Evolutionary conservation across 345 rosid genomes (phyloP), one percentile per base, ranked within the genome.

Genomic region (Euphorbia pulcherrima): DNA sequence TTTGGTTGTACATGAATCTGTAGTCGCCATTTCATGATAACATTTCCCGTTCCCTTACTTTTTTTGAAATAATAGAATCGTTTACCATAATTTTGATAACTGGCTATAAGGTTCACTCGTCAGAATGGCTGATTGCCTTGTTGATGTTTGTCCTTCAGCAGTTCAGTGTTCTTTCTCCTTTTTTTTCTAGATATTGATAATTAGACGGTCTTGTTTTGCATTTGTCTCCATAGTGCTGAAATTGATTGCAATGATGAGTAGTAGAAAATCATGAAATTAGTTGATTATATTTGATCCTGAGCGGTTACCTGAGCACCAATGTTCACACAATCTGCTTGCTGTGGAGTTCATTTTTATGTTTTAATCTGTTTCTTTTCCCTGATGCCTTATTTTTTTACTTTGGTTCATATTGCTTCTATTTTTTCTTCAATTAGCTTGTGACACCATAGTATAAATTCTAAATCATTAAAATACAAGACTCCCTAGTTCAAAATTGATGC

Each of bases 201-300:
- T 61, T 40, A 23, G 30, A 8, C 46, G 1, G 4, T 28, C 21
- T 13, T 21, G 50, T 37, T 20, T 18, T 39, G 27, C 13, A 17
- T 17, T 5, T 60, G 30, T 11, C 20, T 13, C 28, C 66, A 17
- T n/a, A 1, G 17, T 52, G 9, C 59, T 46, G 55, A 65, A 57
- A 39, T 41, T 51, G 37, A 51, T 77, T 77, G 74, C 80, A 68
- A 35, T 65, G 72, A 69, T 73, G 81, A 77, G 51, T 65, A 28
- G 20, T 28, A 63, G 30, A 61, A 69, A 37, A 41, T 52, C 54
- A 70, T 72, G 62, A 73, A 62, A 56, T 59, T 52, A 68, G 18
- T 72, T 78, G 48, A 63, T 74, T 72, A 67, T 39, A 60, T 40
- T 64, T 56, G n/a, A 63, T 40, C 76, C 68, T 64, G 68, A 68